These are phyloP conservation scores for Rhodomyrtus psidioides DNA, from an alignment of 441 rosid species.

Conservation along the genomic window DNA sequence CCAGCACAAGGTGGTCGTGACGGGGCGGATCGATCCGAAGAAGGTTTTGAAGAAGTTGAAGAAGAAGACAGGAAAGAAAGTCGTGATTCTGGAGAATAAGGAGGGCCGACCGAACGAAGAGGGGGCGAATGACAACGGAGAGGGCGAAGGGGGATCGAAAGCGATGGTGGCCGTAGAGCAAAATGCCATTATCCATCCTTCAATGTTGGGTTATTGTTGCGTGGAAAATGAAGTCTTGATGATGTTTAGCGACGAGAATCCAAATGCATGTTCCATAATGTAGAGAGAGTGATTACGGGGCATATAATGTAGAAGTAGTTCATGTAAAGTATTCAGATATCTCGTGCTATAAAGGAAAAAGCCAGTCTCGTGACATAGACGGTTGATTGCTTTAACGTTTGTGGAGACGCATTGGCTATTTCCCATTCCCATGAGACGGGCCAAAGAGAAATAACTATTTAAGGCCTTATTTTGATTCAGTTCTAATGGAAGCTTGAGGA, in stretches of 20 bases:
- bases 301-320: neutral
- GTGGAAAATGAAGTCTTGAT: slow-evolving; percentile 18
- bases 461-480: neutral
- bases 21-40: slow-evolving; percentile 42
- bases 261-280: slow-evolving; percentile 62
- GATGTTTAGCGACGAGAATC: slow-evolving; percentile 74
- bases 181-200: slow-evolving; percentile 7
- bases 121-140: neutral
- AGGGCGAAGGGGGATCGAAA: neutral
- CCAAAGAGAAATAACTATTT: neutral
- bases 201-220: slow-evolving; percentile 5
- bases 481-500: neutral
- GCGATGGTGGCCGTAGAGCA: neutral
- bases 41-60: slow-evolving; percentile 57
- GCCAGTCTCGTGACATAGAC: neutral
- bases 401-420: neutral
- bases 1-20: slow-evolving; percentile 43
- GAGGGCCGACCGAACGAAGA: slow-evolving; percentile 15
- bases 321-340: neutral
- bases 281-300: slow-evolving; percentile 3
- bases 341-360: neutral
- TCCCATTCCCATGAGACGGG: neutral
- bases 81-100: slow-evolving; percentile 30
- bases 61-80: slow-evolving; percentile 58
- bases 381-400: neutral